These are phyloP conservation scores for Aspergillus cejpii DNA, from an alignment of 2,329 filamentous ascomycete genomes.

Conservation along the genomic window DNA sequence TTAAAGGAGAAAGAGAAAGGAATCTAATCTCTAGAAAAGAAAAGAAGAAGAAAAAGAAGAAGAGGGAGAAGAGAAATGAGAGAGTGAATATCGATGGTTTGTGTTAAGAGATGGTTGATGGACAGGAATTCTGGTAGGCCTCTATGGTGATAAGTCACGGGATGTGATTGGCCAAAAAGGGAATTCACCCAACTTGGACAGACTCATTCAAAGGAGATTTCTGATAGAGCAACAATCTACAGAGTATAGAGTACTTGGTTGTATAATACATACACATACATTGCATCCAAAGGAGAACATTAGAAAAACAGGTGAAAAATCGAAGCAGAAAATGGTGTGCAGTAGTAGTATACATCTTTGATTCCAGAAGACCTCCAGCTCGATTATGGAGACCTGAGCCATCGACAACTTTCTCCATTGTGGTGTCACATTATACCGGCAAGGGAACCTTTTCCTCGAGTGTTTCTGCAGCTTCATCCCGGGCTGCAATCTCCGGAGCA, in stretches of 20 bases:
- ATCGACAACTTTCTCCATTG: not conserved
- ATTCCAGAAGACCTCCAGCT: not conserved
- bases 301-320: not conserved
- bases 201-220: not conserved
- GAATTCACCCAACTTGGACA: not conserved
- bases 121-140: not conserved
- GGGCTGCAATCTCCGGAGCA: slow-evolving; percentile 34
- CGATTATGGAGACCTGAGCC: not conserved
- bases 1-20: not conserved
- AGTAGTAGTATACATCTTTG: slow-evolving; percentile 2
- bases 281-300: not conserved
- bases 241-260: no score
- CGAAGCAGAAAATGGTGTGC: not conserved
- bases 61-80: not conserved
- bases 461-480: slow-evolving; percentile 27
- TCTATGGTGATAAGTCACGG: not conserved
- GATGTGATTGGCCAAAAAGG: not conserved
- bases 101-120: no score
- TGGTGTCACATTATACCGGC: not conserved
- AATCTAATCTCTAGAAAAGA: not conserved
- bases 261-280: not conserved
- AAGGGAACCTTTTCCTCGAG: slow-evolving; percentile 3
- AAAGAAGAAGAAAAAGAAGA: not conserved
- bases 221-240: no score
- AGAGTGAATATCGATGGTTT: not conserved